phyloP scores from a whole-genome alignment of 805 yeast genomes.

The Tetrapisispora pingtungensis region DNA sequence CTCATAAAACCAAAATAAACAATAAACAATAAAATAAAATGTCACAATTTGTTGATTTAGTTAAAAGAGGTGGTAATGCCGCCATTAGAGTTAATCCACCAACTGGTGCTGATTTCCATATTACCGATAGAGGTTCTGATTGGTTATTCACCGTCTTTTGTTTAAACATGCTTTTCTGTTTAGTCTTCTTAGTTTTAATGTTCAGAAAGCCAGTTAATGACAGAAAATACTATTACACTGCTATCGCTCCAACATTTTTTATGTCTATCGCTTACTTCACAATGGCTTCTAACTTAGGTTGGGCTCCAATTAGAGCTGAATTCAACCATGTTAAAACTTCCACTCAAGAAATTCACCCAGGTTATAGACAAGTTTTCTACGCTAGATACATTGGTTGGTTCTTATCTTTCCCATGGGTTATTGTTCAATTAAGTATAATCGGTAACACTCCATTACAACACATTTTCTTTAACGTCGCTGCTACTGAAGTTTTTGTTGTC shows the following conservation, averaged over 20 bases:
- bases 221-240: constrained; percentile 30
- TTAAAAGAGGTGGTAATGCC: constrained; percentile 30
- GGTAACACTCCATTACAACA: constrained; percentile 22
- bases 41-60: constrained; percentile 14
- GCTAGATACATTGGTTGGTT: constrained; percentile 51
- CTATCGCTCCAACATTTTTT: constrained; percentile 38
- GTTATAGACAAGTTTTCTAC: constrained; percentile 47
- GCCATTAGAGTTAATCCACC: constrained; percentile 39
- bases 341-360: constrained; percentile 21
- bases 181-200: constrained; percentile 20
- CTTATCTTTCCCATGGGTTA: constrained; percentile 40
- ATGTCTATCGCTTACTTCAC: constrained; percentile 44
- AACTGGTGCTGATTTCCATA: constrained; percentile 38
- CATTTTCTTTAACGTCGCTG: constrained; percentile 24
- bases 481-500: constrained; percentile 35
- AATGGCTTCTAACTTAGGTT: constrained; percentile 52
- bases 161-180: constrained; percentile 32
- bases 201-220: constrained; percentile 25
- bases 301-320: constrained; percentile 39
- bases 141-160: constrained; percentile 60
- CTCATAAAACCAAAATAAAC: background rate
- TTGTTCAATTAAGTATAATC: constrained; percentile 23
- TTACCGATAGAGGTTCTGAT: constrained; percentile 53
- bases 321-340: constrained; percentile 38
- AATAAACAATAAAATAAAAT: background rate